Conservation (phyloP, 202 grass and related monocot genomes). For the Musa balbisiana region DNA sequence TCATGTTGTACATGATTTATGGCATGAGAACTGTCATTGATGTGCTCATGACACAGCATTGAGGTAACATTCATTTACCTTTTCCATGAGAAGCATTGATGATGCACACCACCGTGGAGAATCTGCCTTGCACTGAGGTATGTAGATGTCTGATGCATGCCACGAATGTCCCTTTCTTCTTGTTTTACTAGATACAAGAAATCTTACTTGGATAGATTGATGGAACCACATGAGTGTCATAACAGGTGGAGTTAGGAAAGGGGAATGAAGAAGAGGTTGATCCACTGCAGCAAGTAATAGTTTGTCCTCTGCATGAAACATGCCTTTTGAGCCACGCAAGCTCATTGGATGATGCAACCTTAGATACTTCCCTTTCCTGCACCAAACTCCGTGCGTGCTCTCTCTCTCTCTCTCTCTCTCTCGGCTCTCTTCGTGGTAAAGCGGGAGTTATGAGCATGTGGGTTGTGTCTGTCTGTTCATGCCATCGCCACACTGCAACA, state of each 20-base stretch:
- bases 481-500: neutral
- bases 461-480: slow-evolving; percentile 4
- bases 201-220: neutral
- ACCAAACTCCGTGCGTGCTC: neutral
- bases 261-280: neutral
- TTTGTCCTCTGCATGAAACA: neutral
- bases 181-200: neutral
- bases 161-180: neutral
- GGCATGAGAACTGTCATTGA: neutral
- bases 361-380: no score
- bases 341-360: neutral
- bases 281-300: neutral
- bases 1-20: neutral
- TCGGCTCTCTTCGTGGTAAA: neutral
- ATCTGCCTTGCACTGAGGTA: neutral
- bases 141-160: neutral
- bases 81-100: neutral
- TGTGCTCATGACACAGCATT: neutral
- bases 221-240: neutral
- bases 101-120: neutral
- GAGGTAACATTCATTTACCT: neutral
- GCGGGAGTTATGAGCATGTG: slow-evolving; percentile 3
- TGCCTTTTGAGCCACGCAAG: neutral
- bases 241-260: neutral
- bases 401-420: neutral